Evolutionary conservation across 306 rosid genomes (phyloP), one percentile per base, ranked within the genome.

Genomic region (Cyamopsis tetragonoloba): DNA sequence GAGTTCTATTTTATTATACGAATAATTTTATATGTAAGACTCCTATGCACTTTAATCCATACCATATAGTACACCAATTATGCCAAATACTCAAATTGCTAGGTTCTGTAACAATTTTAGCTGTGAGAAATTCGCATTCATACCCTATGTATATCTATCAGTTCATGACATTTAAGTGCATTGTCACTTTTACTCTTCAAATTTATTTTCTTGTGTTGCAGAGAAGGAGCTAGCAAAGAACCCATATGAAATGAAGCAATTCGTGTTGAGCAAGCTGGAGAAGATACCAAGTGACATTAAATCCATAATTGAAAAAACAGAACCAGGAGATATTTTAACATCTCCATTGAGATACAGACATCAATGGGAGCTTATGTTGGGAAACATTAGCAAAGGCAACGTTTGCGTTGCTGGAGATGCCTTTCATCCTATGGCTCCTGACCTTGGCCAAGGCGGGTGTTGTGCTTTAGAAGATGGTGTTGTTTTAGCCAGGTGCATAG

Each of bases 371-470:
- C 70, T 85, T 0, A 3, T 89, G 3, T 70, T 72, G 50, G 88
- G 86, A 31, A 83, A 73, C 5, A 85, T 87, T 9, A 82, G 73
- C 43, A 81, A 85, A 78, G 82, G 85, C 73, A 83, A 80, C 8
- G 88, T 80, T 2, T 87, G 91, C 69, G 82, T 89, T 14, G 89
- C 77, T 0, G 89, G 92, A 17, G 96, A 84, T 11, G 87, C 87
- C 0, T 61, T 80, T 7, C 96, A 89, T 66, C 83, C 92, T 1
- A 82, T 74, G 89, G 74, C 83, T 0, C 88, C 92, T 1, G 89
- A 86, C 34, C 46, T 86, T 0, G 86, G 83, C 7, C 96, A 86
- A 74, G 89, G 86, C 7, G 85, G 86, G 7, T 80, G 85, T 43
- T 8, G 78, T 67, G 83, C 89, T 0, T 53, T 86, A 13, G 96